Evolutionary conservation across 208 protist genomes (phyloP), one percentile per base, ranked within the genome.

Genomic region (Wallacemonas sp.): DNA sequence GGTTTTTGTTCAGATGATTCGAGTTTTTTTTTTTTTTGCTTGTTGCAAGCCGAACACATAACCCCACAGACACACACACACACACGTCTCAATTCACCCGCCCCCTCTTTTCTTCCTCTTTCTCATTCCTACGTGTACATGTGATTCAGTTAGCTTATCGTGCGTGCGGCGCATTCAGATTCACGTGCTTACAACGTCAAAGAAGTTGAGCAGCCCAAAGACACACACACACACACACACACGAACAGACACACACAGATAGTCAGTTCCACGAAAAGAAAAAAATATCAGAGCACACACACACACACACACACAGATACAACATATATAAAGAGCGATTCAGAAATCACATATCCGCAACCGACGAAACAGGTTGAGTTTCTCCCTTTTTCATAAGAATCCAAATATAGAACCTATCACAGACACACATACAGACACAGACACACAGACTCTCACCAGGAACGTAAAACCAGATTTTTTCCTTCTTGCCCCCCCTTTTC

Each of bases 381-480:
- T 67, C 49, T 65, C 65, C 68, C 58, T 21, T 62, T 56, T 72
- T n/a, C n/a, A n/a, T n/a, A n/a, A n/a, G n/a, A n/a, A n/a, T n/a
- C n/a, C n/a, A n/a, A n/a, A n/a, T n/a, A n/a, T n/a, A n/a, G n/a
- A n/a, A n/a, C n/a, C n/a, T n/a, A n/a, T n/a, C n/a, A n/a, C n/a
- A n/a, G n/a, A n/a, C n/a, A n/a, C n/a, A n/a, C n/a, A n/a, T n/a
- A n/a, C n/a, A n/a, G n/a, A n/a, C n/a, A n/a, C n/a, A n/a, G n/a
- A n/a, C n/a, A n/a, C n/a, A n/a, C n/a, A n/a, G n/a, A n/a, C n/a
- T n/a, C n/a, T n/a, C n/a, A n/a, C n/a, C n/a, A n/a, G n/a, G n/a
- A n/a, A n/a, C n/a, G n/a, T n/a, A n/a, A n/a, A n/a, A n/a, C n/a
- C n/a, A n/a, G n/a, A n/a, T n/a, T n/a, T n/a, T n/a, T n/a, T n/a